These are phyloP conservation scores for Backusella tuberculispora DNA, from an alignment of 192 early-diverging fungal genomes.

Conservation along the genomic window DNA sequence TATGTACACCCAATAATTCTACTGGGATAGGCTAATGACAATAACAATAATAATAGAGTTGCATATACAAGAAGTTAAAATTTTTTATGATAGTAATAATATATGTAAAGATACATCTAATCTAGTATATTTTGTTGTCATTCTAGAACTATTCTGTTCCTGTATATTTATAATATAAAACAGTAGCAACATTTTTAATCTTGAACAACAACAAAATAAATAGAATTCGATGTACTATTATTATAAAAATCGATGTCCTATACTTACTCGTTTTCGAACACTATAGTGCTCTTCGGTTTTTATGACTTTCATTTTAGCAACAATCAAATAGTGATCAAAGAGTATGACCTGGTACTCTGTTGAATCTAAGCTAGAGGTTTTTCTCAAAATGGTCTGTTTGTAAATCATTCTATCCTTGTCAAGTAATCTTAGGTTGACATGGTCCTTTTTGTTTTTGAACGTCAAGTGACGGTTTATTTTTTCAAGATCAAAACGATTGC, in stretches of 20 bases:
- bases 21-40: conserved; percentile 3
- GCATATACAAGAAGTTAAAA: neutral
- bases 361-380: neutral
- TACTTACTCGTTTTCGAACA: conserved; percentile 21
- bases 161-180: too few species aligned
- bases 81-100: neutral
- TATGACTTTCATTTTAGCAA: conserved; percentile 14
- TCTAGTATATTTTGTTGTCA: neutral
- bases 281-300: neutral
- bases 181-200: neutral
- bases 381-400: conserved; percentile 17
- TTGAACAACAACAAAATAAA: too few species aligned
- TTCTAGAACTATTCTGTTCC: too few species aligned
- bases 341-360: conserved; percentile 64
- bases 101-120: neutral
- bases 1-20: conserved; percentile 16
- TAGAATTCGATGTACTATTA: too few species aligned
- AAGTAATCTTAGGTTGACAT: conserved; percentile 12
- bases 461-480: conserved; percentile 63
- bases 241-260: too few species aligned
- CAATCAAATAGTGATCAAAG: conserved; percentile 77
- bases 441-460: conserved; percentile 33
- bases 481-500: conserved; percentile 82
- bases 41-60: too few species aligned
- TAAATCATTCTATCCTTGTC: conserved; percentile 9